phyloP scores from a whole-genome alignment of 2,329 filamentous ascomycete species.

The Cladosporium cucumerinum region DNA sequence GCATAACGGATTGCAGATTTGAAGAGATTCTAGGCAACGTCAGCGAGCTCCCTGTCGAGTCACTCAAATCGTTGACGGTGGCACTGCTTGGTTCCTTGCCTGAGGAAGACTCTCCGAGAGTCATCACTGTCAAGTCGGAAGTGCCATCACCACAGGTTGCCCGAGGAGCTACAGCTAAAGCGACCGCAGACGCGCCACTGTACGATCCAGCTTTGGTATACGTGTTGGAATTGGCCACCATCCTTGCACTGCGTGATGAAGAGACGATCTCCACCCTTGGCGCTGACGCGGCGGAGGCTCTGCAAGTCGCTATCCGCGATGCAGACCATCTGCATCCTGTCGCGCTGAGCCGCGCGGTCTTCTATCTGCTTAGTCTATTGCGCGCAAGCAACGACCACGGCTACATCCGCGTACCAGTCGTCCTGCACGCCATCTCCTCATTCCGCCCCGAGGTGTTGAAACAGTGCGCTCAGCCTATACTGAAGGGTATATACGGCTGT shows the following conservation, averaged over 20 bases:
- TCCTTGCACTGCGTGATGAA: constrained; percentile 72
- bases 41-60: constrained; percentile 60
- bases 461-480: constrained; percentile 69
- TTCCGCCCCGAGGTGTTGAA: constrained; percentile 75
- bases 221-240: constrained; percentile 84
- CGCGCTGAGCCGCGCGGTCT: constrained; percentile 77
- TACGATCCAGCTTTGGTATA: constrained; percentile 89
- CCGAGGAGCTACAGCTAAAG: constrained; percentile 58
- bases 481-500: constrained; percentile 76
- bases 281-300: constrained; percentile 71
- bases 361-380: constrained; percentile 79
- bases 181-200: constrained; percentile 47
- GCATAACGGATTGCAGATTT: constrained; percentile 84
- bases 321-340: constrained; percentile 74
- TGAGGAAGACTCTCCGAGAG: constrained; percentile 75
- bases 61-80: constrained; percentile 62
- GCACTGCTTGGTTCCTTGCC: constrained; percentile 80
- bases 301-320: constrained; percentile 81
- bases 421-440: constrained; percentile 86
- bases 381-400: constrained; percentile 85
- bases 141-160: constrained; percentile 59
- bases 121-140: constrained; percentile 90
- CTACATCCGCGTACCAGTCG: constrained; percentile 85
- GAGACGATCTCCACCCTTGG: constrained; percentile 70
- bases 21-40: constrained; percentile 80